These are phyloP conservation scores for Fraxinus quadrangulata DNA, from an alignment of 257 asterid genomes.

Conservation along the genomic window DNA sequence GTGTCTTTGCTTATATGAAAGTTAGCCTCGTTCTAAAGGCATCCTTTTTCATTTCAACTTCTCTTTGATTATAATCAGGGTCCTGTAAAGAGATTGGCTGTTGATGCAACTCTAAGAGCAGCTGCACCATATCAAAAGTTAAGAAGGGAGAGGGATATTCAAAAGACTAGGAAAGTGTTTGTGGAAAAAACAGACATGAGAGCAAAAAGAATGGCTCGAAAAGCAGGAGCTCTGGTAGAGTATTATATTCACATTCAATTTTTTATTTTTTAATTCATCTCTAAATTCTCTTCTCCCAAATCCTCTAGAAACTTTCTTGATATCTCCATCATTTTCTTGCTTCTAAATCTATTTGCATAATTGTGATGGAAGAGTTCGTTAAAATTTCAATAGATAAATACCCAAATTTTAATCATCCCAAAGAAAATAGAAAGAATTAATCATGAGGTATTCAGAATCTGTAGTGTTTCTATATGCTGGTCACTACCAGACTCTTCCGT, in stretches of 20 bases:
- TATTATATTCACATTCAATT: neutral
- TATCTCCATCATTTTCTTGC: constrained; percentile 12
- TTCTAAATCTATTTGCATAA: constrained; percentile 16
- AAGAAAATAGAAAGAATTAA: constrained; percentile 1
- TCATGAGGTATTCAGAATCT: neutral
- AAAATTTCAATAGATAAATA: constrained; percentile 4
- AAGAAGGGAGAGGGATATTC: constrained; percentile 82
- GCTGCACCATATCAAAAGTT: constrained; percentile 99
- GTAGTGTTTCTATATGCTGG: neutral
- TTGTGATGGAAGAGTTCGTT: constrained; percentile 8
- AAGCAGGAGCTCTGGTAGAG: constrained; percentile 99
- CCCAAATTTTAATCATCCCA: neutral
- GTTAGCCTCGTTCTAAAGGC: neutral
- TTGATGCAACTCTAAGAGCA: constrained; percentile 99
- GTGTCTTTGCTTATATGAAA: neutral
- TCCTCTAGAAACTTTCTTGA: constrained; percentile 13
- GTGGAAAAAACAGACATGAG: constrained; percentile 97
- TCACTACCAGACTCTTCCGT: neutral
- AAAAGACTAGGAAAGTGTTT: constrained; percentile 67
- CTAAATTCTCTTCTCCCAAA: constrained; percentile 21
- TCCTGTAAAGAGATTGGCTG: constrained; percentile 95
- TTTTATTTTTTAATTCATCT: constrained; percentile 7
- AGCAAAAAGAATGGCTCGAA: constrained; percentile 98
- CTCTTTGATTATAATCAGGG: constrained; percentile 61
- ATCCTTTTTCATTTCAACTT: constrained; percentile 18